Evolutionary conservation across 1,139 yeast species (phyloP).

Genomic region (Saccharomyces hybrid): DNA sequence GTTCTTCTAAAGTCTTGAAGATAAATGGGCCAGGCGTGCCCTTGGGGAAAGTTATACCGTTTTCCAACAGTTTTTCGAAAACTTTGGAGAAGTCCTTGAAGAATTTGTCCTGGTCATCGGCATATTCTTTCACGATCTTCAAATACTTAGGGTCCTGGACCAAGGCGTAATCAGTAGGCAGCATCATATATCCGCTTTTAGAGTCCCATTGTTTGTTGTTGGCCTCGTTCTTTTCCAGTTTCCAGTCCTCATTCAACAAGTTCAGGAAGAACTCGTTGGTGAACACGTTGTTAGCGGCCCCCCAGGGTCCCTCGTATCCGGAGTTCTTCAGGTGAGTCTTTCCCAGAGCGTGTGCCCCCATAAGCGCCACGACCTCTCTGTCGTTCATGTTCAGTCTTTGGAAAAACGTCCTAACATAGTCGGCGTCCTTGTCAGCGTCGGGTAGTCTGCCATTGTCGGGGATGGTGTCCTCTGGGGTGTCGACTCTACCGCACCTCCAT

Average conservation of each 20-base stretch:
- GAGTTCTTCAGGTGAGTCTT: constrained; percentile 57
- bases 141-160: constrained; percentile 58
- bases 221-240: constrained; percentile 56
- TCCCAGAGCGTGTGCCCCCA: constrained; percentile 88
- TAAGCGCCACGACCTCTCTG: constrained; percentile 74
- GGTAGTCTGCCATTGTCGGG: constrained; percentile 76
- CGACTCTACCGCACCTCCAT: constrained; percentile 82
- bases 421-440: constrained; percentile 65
- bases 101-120: constrained; percentile 60
- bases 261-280: constrained; percentile 70
- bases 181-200: constrained; percentile 77
- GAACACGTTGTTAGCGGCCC: constrained; percentile 76
- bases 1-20: constrained; percentile 70
- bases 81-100: constrained; percentile 67
- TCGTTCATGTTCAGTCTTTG: constrained; percentile 71
- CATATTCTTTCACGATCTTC: constrained; percentile 63
- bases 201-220: constrained; percentile 75
- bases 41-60: constrained; percentile 59
- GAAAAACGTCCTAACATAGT: constrained; percentile 62
- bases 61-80: constrained; percentile 61
- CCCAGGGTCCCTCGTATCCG: constrained; percentile 95
- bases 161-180: constrained; percentile 76
- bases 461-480: constrained; percentile 39
- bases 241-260: constrained; percentile 71
- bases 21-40: constrained; percentile 36